Evolutionary conservation across 805 yeast genomes (phyloP), one percentile per base, ranked within the genome.

Genomic region (Isabelozyma gotoi): DNA sequence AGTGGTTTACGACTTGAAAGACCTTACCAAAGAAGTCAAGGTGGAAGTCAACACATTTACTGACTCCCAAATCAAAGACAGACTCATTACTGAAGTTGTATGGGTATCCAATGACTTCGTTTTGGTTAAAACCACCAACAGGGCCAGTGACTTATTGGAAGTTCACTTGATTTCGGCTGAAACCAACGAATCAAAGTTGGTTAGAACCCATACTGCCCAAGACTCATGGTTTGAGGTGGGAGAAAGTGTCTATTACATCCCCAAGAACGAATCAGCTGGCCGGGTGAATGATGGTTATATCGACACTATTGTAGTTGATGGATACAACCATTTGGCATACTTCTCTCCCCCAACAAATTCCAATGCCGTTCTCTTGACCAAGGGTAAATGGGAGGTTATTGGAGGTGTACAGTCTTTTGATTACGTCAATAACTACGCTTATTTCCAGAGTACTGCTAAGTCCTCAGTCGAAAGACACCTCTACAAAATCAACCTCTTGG

Each of bases 371-470:
- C 61, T 84, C 4, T 60, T 85, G 17, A 74, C 96, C 5, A 45
- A 52, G 1, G 99, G 99, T 5, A 65, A 76, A 0, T 94, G 96
- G 96, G 99, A 94, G 62, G 96, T 94, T n/a, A 85, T 79, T 19
- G 77, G 51, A 36, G 66, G 76, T 6, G 91, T 88, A 1, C 81
- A 85, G 2, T 68, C 84, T 2, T 82, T 69, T 54, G 81, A 82
- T 45, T 53, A 61, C 33, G 71, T 63, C n/a, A 63, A 62, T 3
- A 69, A 78, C 42, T 59, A 63, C 5, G 62, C 86, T 2, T 84
- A 76, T 53, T 94, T 82, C 60, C 57, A 82, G 6, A 84, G 92
- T 4, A 88, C 98, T 0, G 78, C 80, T 57, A 81, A 81, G 49
- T 81, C 91, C 1, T 82, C 97, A 0, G 80, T 81, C 16, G 96